Evolutionary conservation across 1,284 basidiomycete species (phyloP), one percentile per base, ranked within the genome.

Genomic region (Ustilago nuda): DNA sequence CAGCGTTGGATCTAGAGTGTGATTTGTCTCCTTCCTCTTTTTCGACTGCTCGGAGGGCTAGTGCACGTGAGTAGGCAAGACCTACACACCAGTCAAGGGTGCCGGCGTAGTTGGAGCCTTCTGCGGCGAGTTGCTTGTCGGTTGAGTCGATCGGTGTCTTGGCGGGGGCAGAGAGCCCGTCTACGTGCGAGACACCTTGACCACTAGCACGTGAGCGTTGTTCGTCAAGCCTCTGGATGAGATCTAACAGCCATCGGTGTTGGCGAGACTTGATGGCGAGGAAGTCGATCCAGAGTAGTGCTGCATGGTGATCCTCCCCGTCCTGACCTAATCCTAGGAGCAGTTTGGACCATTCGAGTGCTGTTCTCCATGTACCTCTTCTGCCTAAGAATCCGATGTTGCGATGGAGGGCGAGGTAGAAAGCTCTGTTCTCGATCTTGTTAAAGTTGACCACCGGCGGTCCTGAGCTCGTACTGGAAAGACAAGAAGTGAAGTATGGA

Each of bases 271-370:
- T 85, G 62, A 85, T 72, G 11, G 82, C 82, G 8, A 85, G n/a
- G 32, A 84, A 85, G 53, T 85, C 84, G 39, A 85, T 74, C 82
- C 83, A 85, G 5, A 85, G 78, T 60, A 85, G 41, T 41, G 78
- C 76, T 11, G 78, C 84, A 45, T 85, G 84, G 15, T 83, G 84
- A 39, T 85, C 84, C 23, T 76, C 75, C 2, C 68, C 76, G 36
- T 82, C 80, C 51, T 63, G 46, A 32, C 76, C 76, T 2, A 84
- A 64, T 0, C 78, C 82, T 1, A 84, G 56, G 8, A 85, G 56
- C 46, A 85, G 56, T 63, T 85, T 85, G 62, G 75, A 60, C 82
- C 82, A 85, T 55, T 85, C 84, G 15, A 85, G 69, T 30, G 84
- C 79, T 0, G 84, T 85, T 4, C 83, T 62, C 84, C 84, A 85